Conservation (phyloP, 305 asterid genomes). For the Withania somnifera region DNA sequence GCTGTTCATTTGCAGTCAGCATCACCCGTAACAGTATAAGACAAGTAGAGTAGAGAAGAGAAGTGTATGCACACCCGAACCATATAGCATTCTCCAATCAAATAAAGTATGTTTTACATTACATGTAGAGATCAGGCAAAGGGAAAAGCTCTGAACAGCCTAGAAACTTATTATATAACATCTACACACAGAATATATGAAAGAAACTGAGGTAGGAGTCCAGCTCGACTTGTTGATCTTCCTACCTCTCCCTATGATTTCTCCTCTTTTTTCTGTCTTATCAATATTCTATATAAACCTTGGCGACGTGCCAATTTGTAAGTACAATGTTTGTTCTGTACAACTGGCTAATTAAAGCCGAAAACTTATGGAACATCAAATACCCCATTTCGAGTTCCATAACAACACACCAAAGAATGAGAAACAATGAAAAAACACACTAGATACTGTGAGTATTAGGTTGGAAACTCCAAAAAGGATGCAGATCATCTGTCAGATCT, state of each 20-base stretch:
- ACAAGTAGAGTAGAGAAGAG: conserved; percentile 15
- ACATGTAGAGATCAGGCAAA: conserved; percentile 20
- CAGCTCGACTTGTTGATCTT: conserved; percentile 28
- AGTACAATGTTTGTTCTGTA: conserved; percentile 62
- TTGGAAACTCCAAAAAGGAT: conserved; percentile 28
- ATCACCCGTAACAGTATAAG: background rate
- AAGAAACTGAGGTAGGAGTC: conserved; percentile 14
- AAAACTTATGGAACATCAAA: conserved; percentile 39
- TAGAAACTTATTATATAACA: conserved; percentile 40
- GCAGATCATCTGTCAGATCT: conserved; percentile 48
- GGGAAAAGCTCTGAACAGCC: conserved; percentile 22
- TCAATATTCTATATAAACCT: conserved; percentile 34
- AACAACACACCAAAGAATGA: conserved; percentile 52
- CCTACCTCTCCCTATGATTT: conserved; percentile 20
- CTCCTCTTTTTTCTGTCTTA: conserved; percentile 7
- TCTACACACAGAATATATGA: conserved; percentile 39
- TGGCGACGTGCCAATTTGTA: conserved; percentile 74
- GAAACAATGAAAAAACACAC: conserved; percentile 45
- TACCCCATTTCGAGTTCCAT: conserved; percentile 54
- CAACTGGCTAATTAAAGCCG: conserved; percentile 68
- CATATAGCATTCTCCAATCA: conserved; percentile 47
- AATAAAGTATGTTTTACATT: conserved; percentile 43
- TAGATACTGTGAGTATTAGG: conserved; percentile 38
- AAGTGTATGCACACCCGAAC: conserved; percentile 30
- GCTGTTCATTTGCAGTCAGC: background rate